These are phyloP conservation scores for Fusarium agapanthi DNA, from an alignment of 2,329 filamentous ascomycete genomes.

Conservation along the genomic window DNA sequence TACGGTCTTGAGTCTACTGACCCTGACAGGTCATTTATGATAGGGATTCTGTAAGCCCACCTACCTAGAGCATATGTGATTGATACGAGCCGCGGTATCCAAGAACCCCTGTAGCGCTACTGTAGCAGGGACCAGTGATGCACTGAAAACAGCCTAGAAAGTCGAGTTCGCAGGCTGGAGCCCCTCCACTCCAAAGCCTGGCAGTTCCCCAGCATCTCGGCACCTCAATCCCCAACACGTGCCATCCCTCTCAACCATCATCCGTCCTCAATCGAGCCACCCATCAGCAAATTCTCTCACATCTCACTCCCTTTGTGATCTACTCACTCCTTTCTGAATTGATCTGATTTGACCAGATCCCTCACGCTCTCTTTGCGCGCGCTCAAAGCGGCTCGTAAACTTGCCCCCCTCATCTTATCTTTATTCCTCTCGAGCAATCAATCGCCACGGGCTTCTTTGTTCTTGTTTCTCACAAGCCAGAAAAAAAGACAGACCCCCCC, in stretches of 20 bases:
- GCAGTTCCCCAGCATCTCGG: slow-evolving; percentile 34
- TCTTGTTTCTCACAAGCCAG: background rate
- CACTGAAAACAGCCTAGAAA: slow-evolving; percentile 3
- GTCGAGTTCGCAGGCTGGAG: background rate
- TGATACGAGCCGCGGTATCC: slow-evolving; percentile 28
- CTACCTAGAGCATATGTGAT: background rate
- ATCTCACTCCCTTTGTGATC: slow-evolving; percentile 20
- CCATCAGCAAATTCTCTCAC: slow-evolving; percentile 26
- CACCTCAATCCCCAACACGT: slow-evolving; percentile 43
- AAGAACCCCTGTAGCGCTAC: slow-evolving; percentile 11
- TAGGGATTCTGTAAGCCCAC: background rate
- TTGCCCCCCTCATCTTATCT: slow-evolving; percentile 4
- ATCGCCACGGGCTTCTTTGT: background rate
- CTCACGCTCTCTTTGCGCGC: slow-evolving; percentile 16
- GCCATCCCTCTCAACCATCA: slow-evolving; percentile 42
- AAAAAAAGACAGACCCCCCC: background rate
- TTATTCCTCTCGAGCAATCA: background rate
- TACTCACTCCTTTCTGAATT: background rate
- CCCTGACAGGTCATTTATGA: background rate
- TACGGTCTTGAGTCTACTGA: background rate
- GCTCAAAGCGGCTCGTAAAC: background rate
- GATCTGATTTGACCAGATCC: slow-evolving; percentile 4
- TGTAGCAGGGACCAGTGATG: slow-evolving; percentile 2
- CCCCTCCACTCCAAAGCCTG: slow-evolving; percentile 1
- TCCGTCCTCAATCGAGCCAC: slow-evolving; percentile 37